These are phyloP conservation scores for Ophiocordyceps robertsii DNA, from an alignment of 2,329 filamentous ascomycete genomes.

Conservation along the genomic window DNA sequence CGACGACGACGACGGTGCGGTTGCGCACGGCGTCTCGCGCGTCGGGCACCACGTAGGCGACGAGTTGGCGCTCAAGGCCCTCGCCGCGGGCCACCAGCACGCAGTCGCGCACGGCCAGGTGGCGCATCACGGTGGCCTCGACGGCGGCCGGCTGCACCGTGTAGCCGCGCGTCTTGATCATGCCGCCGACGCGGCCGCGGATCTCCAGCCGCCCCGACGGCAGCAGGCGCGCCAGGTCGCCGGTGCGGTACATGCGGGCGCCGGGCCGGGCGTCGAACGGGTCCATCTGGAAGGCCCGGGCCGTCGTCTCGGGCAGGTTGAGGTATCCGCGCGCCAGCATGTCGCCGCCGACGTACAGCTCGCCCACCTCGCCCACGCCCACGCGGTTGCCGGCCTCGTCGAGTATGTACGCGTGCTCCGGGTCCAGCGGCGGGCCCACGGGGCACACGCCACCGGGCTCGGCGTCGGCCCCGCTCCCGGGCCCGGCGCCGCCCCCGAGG, in stretches of 20 bases:
- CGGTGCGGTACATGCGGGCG: slow-evolving; percentile 62
- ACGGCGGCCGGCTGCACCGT: slow-evolving; percentile 67
- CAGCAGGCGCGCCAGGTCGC: slow-evolving; percentile 55
- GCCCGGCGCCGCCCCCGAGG: slow-evolving; percentile 27
- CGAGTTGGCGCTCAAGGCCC: slow-evolving; percentile 59
- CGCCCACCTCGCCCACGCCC: slow-evolving; percentile 48
- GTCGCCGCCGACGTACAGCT: slow-evolving; percentile 63
- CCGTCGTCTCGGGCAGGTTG: slow-evolving; percentile 66
- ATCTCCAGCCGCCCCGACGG: slow-evolving; percentile 59
- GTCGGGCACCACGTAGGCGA: slow-evolving; percentile 65
- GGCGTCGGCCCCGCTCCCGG: too few species aligned
- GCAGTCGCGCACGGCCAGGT: slow-evolving; percentile 58
- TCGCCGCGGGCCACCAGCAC: slow-evolving; percentile 64
- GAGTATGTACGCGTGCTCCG: slow-evolving; percentile 57
- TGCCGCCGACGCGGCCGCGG: slow-evolving; percentile 60
- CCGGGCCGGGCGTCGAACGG: slow-evolving; percentile 45
- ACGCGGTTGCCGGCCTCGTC: slow-evolving; percentile 55
- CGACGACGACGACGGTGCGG: slow-evolving; percentile 50
- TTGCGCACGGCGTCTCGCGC: slow-evolving; percentile 37
- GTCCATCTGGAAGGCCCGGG: slow-evolving; percentile 55
- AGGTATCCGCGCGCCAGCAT: slow-evolving; percentile 66
- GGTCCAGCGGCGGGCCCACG: slow-evolving; percentile 57
- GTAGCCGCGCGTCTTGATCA: slow-evolving; percentile 73
- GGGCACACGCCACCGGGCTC: slow-evolving; percentile 44
- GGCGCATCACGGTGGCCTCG: slow-evolving; percentile 55